A percentile compares a stretch with the other conserved stretches of the same genome.
phyloP scores from a whole-genome alignment of 2,329 filamentous ascomycete genomes.

The Dothideomycetes sp. region DNA sequence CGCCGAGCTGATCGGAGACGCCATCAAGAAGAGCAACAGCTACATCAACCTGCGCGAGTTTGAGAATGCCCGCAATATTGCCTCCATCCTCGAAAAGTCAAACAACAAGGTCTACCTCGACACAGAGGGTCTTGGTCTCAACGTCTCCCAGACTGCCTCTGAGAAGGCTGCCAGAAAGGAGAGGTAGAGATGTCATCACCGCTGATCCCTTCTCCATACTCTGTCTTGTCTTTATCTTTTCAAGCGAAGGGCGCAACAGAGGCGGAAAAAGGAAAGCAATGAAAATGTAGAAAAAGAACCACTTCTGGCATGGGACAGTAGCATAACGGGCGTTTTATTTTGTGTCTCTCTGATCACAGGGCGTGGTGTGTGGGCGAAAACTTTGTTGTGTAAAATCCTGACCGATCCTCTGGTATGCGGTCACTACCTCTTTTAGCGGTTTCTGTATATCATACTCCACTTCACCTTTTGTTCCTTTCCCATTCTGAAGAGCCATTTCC shows the following conservation, averaged over 20 bases:
- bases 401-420: background rate
- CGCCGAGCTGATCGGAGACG: conserved; percentile 93
- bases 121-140: conserved; percentile 78
- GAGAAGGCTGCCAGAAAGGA: conserved; percentile 26
- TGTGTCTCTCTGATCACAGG: no score
- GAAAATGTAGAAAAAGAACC: conserved; percentile 7
- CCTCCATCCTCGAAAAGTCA: conserved; percentile 75
- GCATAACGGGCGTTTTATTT: background rate
- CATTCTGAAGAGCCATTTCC: background rate
- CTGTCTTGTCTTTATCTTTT: no score
- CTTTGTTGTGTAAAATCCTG: background rate
- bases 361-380: no score
- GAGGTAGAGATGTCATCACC: background rate
- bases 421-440: background rate
- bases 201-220: background rate
- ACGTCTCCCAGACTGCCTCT: conserved; percentile 47
- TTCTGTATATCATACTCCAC: background rate
- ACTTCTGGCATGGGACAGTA: background rate
- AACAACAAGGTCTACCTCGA: conserved; percentile 94
- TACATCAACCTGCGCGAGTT: conserved; percentile 98
- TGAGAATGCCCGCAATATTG: conserved; percentile 87
- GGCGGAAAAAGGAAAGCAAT: no score
- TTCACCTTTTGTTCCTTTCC: background rate
- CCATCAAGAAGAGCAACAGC: conserved; percentile 97
- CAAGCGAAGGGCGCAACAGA: no score